phyloP scores from a whole-genome alignment of 1,139 yeast genomes.

The Candida tetrigidarum region DNA sequence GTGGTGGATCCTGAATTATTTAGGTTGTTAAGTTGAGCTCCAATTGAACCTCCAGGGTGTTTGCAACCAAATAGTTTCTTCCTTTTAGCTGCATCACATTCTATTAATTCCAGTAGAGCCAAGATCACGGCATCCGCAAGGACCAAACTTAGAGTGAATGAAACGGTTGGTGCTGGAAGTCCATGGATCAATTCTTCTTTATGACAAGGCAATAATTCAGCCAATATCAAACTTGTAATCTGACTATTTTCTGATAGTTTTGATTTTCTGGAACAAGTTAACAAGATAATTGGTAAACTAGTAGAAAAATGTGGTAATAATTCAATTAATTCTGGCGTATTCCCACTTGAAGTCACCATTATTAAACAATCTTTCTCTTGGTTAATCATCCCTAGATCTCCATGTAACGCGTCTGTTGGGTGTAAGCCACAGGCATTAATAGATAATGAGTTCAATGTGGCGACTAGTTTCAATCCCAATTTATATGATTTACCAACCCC shows the following conservation, averaged over 20 bases:
- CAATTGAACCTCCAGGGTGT: constrained; percentile 94
- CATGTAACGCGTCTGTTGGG: constrained; percentile 90
- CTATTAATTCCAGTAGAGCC: constrained; percentile 70
- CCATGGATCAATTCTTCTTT: constrained; percentile 76
- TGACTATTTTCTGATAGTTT: constrained; percentile 48
- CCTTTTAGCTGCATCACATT: constrained; percentile 57
- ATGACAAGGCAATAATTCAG: constrained; percentile 61
- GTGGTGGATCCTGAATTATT: constrained; percentile 5
- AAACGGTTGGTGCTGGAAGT: constrained; percentile 85
- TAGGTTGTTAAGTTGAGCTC: constrained; percentile 41
- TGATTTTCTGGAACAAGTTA: constrained; percentile 63
- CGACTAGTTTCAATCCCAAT: constrained; percentile 77
- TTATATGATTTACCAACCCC: constrained; percentile 89
- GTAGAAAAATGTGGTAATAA: constrained; percentile 62
- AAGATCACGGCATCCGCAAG: constrained; percentile 81
- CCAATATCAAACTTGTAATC: constrained; percentile 57
- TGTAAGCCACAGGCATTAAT: constrained; percentile 71
- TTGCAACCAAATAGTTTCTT: constrained; percentile 62
- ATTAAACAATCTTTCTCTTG: constrained; percentile 64
- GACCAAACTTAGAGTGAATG: constrained; percentile 76
- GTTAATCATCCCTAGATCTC: constrained; percentile 77
- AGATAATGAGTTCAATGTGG: constrained; percentile 81
- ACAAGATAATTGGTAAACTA: constrained; percentile 57
- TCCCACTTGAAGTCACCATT: constrained; percentile 81
- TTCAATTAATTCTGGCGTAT: constrained; percentile 73